These are phyloP conservation scores for Chlamydomonas reinhardtii DNA, from an alignment of 163 green algal species.

Conservation along the genomic window DNA sequence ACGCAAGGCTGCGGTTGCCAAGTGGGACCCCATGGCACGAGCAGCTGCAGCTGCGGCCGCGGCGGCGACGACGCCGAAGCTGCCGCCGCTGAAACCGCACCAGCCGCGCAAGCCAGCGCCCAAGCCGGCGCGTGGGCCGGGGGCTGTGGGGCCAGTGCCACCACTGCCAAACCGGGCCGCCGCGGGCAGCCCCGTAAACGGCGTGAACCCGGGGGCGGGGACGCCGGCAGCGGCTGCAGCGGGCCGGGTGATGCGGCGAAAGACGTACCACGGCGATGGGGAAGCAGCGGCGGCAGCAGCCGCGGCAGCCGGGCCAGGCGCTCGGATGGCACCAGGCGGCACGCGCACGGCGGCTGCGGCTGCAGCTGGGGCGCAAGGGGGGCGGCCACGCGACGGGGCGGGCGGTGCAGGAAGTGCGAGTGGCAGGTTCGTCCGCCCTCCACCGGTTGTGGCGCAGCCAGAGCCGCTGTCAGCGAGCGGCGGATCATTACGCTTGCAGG, in stretches of 20 bases:
- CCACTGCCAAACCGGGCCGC: neutral
- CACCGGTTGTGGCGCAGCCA: neutral
- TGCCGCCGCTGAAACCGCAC: constrained; percentile 39
- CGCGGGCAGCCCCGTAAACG: neutral
- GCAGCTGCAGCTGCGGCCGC: neutral
- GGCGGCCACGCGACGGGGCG: neutral
- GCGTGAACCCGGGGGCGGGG: too few relatives aligned
- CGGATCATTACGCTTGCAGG: neutral
- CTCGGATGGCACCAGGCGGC: too few relatives aligned
- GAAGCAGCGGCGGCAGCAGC: neutral
- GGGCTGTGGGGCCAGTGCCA: neutral
- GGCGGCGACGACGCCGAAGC: neutral
- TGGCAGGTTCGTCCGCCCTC: neutral
- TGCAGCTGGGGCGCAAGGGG: neutral
- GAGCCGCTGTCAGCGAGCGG: neutral
- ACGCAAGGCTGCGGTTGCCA: constrained; percentile 13
- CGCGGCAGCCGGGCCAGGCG: neutral
- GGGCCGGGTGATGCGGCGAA: neutral
- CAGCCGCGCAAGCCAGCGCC: constrained; percentile 14
- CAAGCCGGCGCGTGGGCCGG: neutral
- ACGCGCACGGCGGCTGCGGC: neutral
- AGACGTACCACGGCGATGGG: constrained; percentile 24
- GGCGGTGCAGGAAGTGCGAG: neutral
- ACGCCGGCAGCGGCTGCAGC: neutral
- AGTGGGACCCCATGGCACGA: constrained; percentile 33